Conservation (phyloP, 23 red algal genomes). For the Gracilaria caudata region DNA sequence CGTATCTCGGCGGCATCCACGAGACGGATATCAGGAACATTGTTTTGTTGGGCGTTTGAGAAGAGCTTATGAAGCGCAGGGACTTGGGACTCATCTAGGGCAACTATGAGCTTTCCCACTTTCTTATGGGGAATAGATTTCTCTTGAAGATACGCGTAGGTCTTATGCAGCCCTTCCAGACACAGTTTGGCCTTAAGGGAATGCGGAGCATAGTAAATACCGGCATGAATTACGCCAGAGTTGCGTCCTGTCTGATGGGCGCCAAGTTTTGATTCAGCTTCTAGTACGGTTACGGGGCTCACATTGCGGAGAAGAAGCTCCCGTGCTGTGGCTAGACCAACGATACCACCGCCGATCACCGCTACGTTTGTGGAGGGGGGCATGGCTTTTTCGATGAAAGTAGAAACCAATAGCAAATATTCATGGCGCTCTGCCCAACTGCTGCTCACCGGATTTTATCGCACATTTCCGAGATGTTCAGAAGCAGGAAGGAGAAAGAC, state of each 20-base stretch:
- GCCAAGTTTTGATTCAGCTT: conserved; percentile 55
- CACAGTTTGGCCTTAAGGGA: conserved; percentile 85
- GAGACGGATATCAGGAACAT: conserved; percentile 66
- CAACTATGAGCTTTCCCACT: conserved; percentile 90
- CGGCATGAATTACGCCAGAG: conserved; percentile 90
- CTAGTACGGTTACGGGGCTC: conserved; percentile 45
- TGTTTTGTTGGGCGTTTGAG: conserved; percentile 61
- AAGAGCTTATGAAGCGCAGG: conserved; percentile 55
- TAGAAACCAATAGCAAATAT: not conserved
- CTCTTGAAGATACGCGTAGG: conserved; percentile 57
- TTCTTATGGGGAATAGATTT: conserved; percentile 66
- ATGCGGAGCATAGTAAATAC: conserved; percentile 84
- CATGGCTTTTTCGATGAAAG: not conserved
- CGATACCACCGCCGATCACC: conserved; percentile 85
- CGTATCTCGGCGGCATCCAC: conserved; percentile 31
- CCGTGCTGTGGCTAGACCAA: conserved; percentile 80
- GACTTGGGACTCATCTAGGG: conserved; percentile 62
- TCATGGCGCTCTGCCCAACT: not conserved
- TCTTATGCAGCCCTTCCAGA: conserved; percentile 65
- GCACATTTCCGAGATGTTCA: too few species aligned
- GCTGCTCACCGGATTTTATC: not conserved
- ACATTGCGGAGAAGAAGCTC: conserved; percentile 68
- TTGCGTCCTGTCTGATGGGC: conserved; percentile 82
- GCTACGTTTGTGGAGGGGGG: conserved; percentile 20
- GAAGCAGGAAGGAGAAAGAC: too few species aligned